Base-by-base conservation (phyloP, 331 rosid species). In the Erythrophleum ivorense region DNA sequence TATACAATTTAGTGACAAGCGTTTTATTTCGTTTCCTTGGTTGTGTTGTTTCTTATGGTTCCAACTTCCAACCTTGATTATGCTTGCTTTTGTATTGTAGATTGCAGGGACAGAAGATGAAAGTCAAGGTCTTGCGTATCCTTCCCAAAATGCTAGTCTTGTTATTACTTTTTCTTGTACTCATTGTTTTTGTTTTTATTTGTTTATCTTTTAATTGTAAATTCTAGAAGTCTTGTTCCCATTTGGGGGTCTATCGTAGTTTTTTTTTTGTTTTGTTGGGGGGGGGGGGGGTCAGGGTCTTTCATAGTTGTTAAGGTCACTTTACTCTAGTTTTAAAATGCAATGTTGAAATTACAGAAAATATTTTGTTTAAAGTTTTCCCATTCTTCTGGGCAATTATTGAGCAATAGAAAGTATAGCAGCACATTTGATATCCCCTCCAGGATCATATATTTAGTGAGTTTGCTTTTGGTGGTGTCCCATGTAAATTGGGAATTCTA, bases 91-190 rank as follows among this genome's bases (percentile, higher is more conserved):
- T 40, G 6, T 9, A 3, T 9, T 43, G 74, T 68, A 21, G 54
- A 43, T 68, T 70, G 21, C 57, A 1, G 75, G 40, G 12, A 24
- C 29, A 71, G 62, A 31, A 24, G 84, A 90, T 88, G 92, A 83
- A 90, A 84, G 89, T 90, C 80, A 90, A 88, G 75, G 69, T 90
- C 41, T 62, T 85, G 78, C 90, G 88, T 88, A 90, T 88, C 94
- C 85, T 82, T 80, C 13, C 71, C 18, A 14, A 76, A 31, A 13
- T 64, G 69, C 57, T 36, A 41, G 18, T 69, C 55, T 21, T 69
- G 14, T 19, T 43, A 19, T 69, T 45, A 10, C 38, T 5, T 21
- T 19, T 67, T n/a, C 53, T 41, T 67, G 53, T 21, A 10, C 38
- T 19, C 38, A 21, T 10, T 12, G 19, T 74, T 15, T 49, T 58